These are phyloP conservation scores for Penicillium sclerotigenum DNA, from an alignment of 2,329 filamentous ascomycete genomes.

Conservation along the genomic window DNA sequence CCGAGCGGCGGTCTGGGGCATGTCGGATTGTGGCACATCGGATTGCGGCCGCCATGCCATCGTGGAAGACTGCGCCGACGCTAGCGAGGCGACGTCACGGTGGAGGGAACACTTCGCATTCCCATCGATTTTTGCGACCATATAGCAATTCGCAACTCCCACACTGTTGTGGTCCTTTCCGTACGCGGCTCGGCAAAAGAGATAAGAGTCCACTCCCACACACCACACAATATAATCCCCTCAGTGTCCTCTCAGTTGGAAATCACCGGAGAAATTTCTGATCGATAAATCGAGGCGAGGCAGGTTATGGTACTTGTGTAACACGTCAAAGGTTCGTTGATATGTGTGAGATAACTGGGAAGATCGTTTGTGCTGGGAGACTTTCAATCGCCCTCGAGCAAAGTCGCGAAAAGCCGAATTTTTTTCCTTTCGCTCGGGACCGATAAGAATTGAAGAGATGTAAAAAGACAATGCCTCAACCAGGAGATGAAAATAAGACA, in stretches of 20 bases:
- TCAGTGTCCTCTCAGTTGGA: conserved; percentile 2
- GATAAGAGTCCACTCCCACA: conserved; percentile 9
- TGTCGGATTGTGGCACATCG: conserved; percentile 30
- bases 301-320: not conserved
- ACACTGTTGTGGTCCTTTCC: conserved; percentile 23
- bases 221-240: conserved; percentile 10
- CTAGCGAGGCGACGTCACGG: conserved; percentile 45
- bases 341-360: not conserved
- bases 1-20: conserved; percentile 41
- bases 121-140: conserved; percentile 44
- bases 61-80: conserved; percentile 38
- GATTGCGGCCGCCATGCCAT: conserved; percentile 42
- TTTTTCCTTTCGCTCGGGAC: not conserved
- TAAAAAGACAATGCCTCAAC: conserved; percentile 13
- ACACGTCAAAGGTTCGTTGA: conserved; percentile 1
- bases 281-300: not conserved
- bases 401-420: conserved; percentile 5
- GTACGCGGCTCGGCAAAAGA: conserved; percentile 10
- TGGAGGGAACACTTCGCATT: conserved; percentile 39
- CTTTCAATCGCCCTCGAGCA: conserved; percentile 4
- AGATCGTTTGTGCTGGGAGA: conserved; percentile 3
- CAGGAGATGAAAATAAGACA: conserved; percentile 14
- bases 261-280: not conserved
- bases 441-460: conserved; percentile 1
- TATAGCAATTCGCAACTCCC: conserved; percentile 37